phyloP scores from a whole-genome alignment of 1,139 yeast species.

The Magnusiomyces paraingens region DNA sequence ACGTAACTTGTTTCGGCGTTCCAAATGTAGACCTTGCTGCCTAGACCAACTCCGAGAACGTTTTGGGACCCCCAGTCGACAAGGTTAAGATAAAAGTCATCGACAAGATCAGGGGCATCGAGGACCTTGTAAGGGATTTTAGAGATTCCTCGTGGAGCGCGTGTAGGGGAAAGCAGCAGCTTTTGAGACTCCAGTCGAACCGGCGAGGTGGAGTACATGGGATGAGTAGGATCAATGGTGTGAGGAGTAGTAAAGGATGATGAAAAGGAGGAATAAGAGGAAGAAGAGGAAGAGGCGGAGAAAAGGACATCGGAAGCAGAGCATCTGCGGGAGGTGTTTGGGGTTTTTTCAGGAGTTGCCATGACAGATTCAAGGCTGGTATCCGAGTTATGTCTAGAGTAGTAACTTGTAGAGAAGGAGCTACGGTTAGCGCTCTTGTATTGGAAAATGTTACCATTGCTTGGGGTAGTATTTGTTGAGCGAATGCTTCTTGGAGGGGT shows the following conservation, averaged over 20 bases:
- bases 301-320: neutral
- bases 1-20: constrained; percentile 84
- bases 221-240: constrained; percentile 50
- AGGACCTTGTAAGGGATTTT: constrained; percentile 88
- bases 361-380: neutral
- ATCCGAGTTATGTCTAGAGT: neutral
- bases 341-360: neutral
- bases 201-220: constrained; percentile 75
- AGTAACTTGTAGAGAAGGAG: constrained; percentile 3
- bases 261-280: neutral
- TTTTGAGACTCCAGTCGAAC: constrained; percentile 85
- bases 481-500: constrained; percentile 7
- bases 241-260: neutral
- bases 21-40: constrained; percentile 84
- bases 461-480: constrained; percentile 26
- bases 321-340: neutral
- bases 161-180: constrained; percentile 72
- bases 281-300: neutral
- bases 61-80: constrained; percentile 97
- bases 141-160: constrained; percentile 67
- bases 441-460: constrained; percentile 29
- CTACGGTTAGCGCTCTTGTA: constrained; percentile 26
- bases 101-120: constrained; percentile 94
- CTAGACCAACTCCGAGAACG: constrained; percentile 82
- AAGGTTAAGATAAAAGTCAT: constrained; percentile 84